Percentiles rank a stretch among this genome's conserved stretches.
Evolutionary conservation across 2,329 filamentous ascomycete species (phyloP).

Genomic region (Colletotrichum karsti): DNA sequence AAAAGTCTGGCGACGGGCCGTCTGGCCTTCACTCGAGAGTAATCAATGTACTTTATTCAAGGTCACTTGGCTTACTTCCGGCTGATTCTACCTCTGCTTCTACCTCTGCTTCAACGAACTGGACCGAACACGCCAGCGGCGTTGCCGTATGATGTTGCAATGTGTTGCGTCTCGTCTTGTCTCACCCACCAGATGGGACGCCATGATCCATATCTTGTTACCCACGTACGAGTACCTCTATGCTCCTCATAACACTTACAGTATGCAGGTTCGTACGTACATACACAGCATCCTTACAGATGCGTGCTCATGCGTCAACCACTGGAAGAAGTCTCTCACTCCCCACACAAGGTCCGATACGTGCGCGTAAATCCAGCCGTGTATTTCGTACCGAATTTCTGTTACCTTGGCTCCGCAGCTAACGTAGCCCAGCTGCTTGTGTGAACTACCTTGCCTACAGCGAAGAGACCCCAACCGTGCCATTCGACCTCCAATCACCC

Average conservation of each 20-base stretch:
- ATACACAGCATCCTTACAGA: no score
- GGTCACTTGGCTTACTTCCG: no score
- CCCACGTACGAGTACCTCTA: no score
- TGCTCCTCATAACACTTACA: no score
- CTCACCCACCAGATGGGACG: background rate
- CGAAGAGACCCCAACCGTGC: background rate
- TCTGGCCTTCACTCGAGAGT: no score
- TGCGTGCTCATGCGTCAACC: background rate
- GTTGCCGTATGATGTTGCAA: background rate
- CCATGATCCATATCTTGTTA: background rate
- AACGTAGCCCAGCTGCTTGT: no score
- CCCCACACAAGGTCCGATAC: background rate
- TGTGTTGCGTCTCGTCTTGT: background rate
- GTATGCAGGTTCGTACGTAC: no score
- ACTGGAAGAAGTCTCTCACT: background rate
- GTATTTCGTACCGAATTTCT: background rate
- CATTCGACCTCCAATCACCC: background rate
- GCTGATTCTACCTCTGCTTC: no score
- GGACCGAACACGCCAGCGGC: background rate
- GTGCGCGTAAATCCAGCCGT: background rate
- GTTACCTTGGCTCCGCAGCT: background rate
- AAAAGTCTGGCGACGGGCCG: no score
- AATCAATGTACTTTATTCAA: no score
- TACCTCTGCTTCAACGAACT: no score
- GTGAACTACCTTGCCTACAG: background rate